Conservation (phyloP, 192 early-diverging fungal genomes). For the Backusella circina region DNA sequence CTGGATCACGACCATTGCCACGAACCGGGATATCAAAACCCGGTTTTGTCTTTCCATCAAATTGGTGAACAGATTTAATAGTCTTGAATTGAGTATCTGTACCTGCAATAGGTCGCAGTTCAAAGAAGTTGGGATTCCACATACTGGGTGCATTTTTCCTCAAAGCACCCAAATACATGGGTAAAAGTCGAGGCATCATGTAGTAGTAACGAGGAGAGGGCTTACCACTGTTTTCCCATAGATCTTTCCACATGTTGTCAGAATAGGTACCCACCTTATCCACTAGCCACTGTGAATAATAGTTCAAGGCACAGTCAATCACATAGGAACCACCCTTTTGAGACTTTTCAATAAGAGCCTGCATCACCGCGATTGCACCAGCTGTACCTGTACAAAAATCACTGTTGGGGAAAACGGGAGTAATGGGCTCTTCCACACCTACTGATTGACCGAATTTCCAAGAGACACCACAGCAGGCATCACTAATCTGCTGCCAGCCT, state of each 20-base stretch:
- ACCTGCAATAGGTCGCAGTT: background rate
- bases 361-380: background rate
- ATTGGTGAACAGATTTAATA: background rate
- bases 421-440: background rate
- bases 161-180: background rate
- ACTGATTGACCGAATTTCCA: conserved; percentile 7
- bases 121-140: background rate
- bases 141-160: background rate
- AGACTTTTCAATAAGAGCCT: background rate
- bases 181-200: background rate
- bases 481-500: conserved; percentile 15
- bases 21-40: background rate
- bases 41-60: background rate
- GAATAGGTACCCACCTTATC: conserved; percentile 8
- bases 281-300: conserved; percentile 4
- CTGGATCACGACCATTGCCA: background rate
- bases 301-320: conserved; percentile 10
- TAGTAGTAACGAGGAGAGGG: background rate
- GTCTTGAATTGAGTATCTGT: background rate
- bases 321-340: conserved; percentile 8
- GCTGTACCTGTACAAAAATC: background rate
- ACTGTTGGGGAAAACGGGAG: background rate
- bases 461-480: conserved; percentile 5
- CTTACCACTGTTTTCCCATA: background rate
- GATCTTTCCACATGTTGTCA: background rate